phyloP scores from a whole-genome alignment of 2,329 filamentous ascomycete genomes.

The Nothomitra cinnamomea region DNA sequence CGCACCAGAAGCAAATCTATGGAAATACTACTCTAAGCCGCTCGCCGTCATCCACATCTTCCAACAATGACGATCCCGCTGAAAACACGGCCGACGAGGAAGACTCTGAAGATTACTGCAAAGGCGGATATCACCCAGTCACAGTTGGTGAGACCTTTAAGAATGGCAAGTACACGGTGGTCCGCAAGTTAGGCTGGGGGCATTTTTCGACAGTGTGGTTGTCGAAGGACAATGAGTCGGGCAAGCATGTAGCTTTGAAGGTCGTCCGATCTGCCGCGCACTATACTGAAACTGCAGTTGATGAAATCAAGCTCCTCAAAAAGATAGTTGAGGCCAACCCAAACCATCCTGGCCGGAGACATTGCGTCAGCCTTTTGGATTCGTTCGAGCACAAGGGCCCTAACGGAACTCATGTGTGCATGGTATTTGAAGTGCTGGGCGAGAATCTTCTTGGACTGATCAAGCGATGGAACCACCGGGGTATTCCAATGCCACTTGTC shows the following conservation, averaged over 20 bases:
- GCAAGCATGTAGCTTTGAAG: constrained; percentile 93
- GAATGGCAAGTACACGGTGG: constrained; percentile 87
- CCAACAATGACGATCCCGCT: constrained; percentile 59
- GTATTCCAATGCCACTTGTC: constrained; percentile 88
- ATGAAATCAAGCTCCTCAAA: constrained; percentile 96
- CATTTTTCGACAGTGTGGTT: constrained; percentile 96
- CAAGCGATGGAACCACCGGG: constrained; percentile 96
- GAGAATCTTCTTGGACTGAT: constrained; percentile 91
- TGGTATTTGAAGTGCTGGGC: constrained; percentile 96
- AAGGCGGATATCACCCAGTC: constrained; percentile 95
- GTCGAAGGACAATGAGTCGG: constrained; percentile 66
- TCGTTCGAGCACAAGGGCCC: constrained; percentile 96
- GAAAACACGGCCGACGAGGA: constrained; percentile 96
- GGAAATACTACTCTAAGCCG: constrained; percentile 31
- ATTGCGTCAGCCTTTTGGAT: constrained; percentile 90
- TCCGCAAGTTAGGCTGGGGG: constrained; percentile 94
- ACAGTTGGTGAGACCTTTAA: constrained; percentile 93
- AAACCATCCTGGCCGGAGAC: constrained; percentile 79
- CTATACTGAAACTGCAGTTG: constrained; percentile 96
- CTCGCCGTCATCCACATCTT: constrained; percentile 62
- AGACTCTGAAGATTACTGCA: constrained; percentile 98
- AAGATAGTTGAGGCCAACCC: constrained; percentile 93
- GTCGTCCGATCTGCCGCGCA: constrained; percentile 94
- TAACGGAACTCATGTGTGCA: constrained; percentile 92
- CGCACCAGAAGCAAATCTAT: constrained; percentile 29